A percentile compares a stretch with the other conserved stretches of the same genome.
phyloP scores from a whole-genome alignment of 192 early-diverging fungal species.

The Entomortierella lignicola region DNA sequence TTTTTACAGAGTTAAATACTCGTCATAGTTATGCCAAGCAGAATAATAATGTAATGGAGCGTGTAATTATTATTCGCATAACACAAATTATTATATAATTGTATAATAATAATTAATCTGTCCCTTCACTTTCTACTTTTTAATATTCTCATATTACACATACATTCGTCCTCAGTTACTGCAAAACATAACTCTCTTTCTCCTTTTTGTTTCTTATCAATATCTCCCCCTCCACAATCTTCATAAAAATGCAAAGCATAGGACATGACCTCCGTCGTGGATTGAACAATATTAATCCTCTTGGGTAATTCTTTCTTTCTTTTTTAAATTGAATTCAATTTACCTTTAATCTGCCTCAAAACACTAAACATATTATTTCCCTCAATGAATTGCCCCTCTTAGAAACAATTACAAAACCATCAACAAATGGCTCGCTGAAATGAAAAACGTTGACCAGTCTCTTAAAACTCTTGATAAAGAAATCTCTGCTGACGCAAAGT shows the following conservation, averaged over 20 bases:
- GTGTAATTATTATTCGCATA: too few species aligned
- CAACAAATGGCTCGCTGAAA: conserved; percentile 52
- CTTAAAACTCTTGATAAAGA: conserved; percentile 51
- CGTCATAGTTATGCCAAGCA: too few species aligned
- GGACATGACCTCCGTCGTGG: conserved; percentile 50
- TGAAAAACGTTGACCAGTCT: conserved; percentile 48
- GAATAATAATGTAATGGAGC: too few species aligned
- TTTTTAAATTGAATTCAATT: not conserved
- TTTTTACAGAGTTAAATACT: too few species aligned
- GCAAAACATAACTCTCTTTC: not conserved
- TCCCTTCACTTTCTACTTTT: too few species aligned
- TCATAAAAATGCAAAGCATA: conserved; percentile 40
- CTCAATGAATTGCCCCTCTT: not conserved
- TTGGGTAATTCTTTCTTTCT: conserved; percentile 20
- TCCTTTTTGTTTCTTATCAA: not conserved
- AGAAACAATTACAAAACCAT: conserved; percentile 50
- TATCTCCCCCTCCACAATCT: not conserved
- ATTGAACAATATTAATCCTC: conserved; percentile 50
- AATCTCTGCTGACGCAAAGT: conserved; percentile 43
- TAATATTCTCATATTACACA: too few species aligned
- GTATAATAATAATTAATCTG: too few species aligned
- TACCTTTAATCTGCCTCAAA: too few species aligned
- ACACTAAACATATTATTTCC: too few species aligned
- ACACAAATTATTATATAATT: too few species aligned
- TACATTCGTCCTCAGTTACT: too few species aligned